Conservation (phyloP, 495 filamentous ascomycete genomes). For the Gamarada debralockiae region DNA sequence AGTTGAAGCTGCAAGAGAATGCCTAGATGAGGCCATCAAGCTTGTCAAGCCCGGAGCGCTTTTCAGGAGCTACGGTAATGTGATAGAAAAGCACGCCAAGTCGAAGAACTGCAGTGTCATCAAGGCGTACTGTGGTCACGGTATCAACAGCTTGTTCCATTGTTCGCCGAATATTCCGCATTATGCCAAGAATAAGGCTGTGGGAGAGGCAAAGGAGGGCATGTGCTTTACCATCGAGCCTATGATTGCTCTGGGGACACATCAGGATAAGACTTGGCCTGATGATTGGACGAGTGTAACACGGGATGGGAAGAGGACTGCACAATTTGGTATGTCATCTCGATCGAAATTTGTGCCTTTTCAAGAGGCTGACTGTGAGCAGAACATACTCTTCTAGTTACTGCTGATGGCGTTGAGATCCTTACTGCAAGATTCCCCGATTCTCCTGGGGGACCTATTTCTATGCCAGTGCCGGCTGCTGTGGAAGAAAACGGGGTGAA, state of each 20-base stretch:
- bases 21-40: constrained; percentile 76
- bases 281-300: constrained; percentile 90
- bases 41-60: constrained; percentile 82
- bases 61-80: constrained; percentile 78
- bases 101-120: constrained; percentile 73
- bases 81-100: constrained; percentile 86
- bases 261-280: constrained; percentile 81
- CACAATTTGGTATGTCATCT: constrained; percentile 59
- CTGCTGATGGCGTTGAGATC: constrained; percentile 89
- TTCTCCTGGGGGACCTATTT: constrained; percentile 81
- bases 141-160: constrained; percentile 84
- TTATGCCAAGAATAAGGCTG: constrained; percentile 88
- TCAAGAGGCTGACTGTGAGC: constrained; percentile 4
- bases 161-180: constrained; percentile 81
- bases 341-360: neutral
- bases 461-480: constrained; percentile 60
- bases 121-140: constrained; percentile 86
- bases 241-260: constrained; percentile 81
- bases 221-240: constrained; percentile 96
- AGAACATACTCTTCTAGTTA: constrained; percentile 95
- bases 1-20: constrained; percentile 77
- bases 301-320: constrained; percentile 74
- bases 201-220: constrained; percentile 78
- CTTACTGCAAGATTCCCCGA: constrained; percentile 77
- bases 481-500: constrained; percentile 29